Conservation (phyloP, 768 basidiomycete genomes). For the Chlorophyllum brunneum region DNA sequence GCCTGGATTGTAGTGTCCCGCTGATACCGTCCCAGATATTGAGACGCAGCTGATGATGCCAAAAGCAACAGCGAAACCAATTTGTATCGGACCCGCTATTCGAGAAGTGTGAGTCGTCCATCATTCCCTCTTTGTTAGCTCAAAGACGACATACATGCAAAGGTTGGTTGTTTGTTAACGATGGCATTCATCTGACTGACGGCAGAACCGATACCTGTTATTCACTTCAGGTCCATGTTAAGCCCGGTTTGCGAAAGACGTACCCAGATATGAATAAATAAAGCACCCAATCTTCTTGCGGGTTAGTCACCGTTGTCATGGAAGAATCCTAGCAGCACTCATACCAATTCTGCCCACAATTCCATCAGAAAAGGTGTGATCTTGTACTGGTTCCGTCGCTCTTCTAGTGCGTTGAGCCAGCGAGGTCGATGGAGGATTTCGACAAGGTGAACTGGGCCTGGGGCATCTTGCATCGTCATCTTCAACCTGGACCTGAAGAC, state of each 20-base stretch:
- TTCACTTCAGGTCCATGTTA: not conserved
- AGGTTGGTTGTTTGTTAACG: slow-evolving; percentile 2
- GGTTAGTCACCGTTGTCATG: not conserved
- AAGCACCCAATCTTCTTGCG: slow-evolving; percentile 2
- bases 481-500: not conserved
- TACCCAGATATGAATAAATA: slow-evolving; percentile 6
- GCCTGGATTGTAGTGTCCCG: slow-evolving; percentile 4
- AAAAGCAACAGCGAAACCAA: slow-evolving; percentile 19
- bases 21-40: not conserved
- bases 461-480: slow-evolving; percentile 1
- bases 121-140: not conserved
- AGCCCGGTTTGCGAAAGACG: not conserved
- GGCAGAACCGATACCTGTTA: slow-evolving; percentile 1
- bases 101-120: not conserved
- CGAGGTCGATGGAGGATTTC: slow-evolving; percentile 3
- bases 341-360: slow-evolving; percentile 7
- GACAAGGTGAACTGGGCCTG: slow-evolving; percentile 1
- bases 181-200: slow-evolving; percentile 2
- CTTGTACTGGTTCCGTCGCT: not conserved
- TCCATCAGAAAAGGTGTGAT: slow-evolving; percentile 1
- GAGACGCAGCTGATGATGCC: slow-evolving; percentile 20
- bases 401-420: not conserved
- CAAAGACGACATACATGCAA: not conserved
- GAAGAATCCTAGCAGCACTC: not conserved
- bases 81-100: slow-evolving; percentile 13